These are phyloP conservation scores for Penicillium cinerascens DNA, from an alignment of 495 filamentous ascomycete species.

Conservation along the genomic window DNA sequence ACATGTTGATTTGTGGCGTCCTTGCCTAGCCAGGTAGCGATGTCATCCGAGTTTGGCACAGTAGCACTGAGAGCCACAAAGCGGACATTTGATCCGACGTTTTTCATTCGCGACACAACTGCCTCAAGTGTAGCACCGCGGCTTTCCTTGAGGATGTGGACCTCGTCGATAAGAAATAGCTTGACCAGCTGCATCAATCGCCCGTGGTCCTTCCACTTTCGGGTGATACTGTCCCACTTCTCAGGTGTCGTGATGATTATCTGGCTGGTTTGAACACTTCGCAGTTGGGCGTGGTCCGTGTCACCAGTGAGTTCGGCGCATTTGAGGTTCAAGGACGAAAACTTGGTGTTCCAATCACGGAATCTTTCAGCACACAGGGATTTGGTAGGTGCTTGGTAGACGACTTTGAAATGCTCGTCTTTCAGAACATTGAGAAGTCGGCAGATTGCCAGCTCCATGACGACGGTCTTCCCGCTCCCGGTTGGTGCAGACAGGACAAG, in stretches of 20 bases:
- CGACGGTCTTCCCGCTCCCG: slow-evolving; percentile 87
- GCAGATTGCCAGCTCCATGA: slow-evolving; percentile 92
- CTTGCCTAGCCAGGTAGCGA: slow-evolving; percentile 88
- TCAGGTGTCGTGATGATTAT: slow-evolving; percentile 97
- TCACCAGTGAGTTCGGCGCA: slow-evolving; percentile 93
- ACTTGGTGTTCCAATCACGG: slow-evolving; percentile 84
- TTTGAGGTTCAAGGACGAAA: slow-evolving; percentile 65
- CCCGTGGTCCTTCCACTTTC: slow-evolving; percentile 90
- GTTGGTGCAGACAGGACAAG: slow-evolving; percentile 88
- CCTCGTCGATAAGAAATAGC: slow-evolving; percentile 92
- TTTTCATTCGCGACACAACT: slow-evolving; percentile 97
- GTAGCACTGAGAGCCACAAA: slow-evolving; percentile 94
- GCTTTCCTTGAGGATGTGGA: slow-evolving; percentile 88
- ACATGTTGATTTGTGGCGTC: slow-evolving; percentile 61
- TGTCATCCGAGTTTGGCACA: slow-evolving; percentile 86
- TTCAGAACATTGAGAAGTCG: slow-evolving; percentile 59
- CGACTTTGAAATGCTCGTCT: slow-evolving; percentile 77
- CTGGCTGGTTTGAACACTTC: slow-evolving; percentile 71
- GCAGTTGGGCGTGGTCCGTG: slow-evolving; percentile 71
- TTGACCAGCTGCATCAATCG: slow-evolving; percentile 82
- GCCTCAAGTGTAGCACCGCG: slow-evolving; percentile 90
- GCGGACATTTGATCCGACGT: slow-evolving; percentile 77
- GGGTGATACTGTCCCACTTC: slow-evolving; percentile 97
- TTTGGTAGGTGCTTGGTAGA: slow-evolving; percentile 95
- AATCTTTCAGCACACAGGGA: slow-evolving; percentile 82